Base-by-base conservation (phyloP, 176 grass and related monocot genomes). In the Eragrostis nindensis region DNA sequence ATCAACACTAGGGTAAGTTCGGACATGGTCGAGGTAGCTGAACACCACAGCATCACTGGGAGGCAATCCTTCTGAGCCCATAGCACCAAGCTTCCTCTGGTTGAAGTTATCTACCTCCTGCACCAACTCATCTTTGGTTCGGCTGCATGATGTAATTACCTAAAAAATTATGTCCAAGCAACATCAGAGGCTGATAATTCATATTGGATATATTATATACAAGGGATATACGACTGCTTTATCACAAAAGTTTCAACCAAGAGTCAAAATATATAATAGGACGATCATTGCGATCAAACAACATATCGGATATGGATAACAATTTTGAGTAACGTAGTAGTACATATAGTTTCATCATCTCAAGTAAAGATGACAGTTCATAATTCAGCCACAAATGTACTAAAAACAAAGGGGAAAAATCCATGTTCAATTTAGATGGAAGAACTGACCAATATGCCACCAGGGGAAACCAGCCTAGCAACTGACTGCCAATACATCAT, bases 401-500 rank as follows among this genome's bases (percentile, higher is more conserved):
- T 54, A 18, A 2, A 8, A 47, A 25, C 8, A 60, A 60, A 30
- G 10, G 24, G 29, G 6, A 53, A 66, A 29, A 14, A 48, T 7
- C 25, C n/a, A 7, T 47, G 48, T 59, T 65, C 21, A 66, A 74
- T 67, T 17, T 81, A 73, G 62, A 62, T 59, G 30, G 73, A 74
- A 67, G 5, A 8, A 90, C 94, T 85, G 56, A 97, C 95, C 95
- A 98, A 82, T 81, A 91, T 89, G 45, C 95, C 95, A 68, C 95
- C 95, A 75, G 88, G 75, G 39, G 80, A 79, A 80, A 98, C 88
- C 90, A 98, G 82, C 40, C 89, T 80, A 22, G 81, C 84, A 29
- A 94, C 90, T 9, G 95, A 94, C 27, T 98, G 80, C 95, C 92
- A 98, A 73, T 98, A 98, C 92, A 98, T 94, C 90, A 94, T 91